Base-by-base conservation (phyloP, 768 basidiomycete genomes). In the Xanthoconium stramineum region DNA sequence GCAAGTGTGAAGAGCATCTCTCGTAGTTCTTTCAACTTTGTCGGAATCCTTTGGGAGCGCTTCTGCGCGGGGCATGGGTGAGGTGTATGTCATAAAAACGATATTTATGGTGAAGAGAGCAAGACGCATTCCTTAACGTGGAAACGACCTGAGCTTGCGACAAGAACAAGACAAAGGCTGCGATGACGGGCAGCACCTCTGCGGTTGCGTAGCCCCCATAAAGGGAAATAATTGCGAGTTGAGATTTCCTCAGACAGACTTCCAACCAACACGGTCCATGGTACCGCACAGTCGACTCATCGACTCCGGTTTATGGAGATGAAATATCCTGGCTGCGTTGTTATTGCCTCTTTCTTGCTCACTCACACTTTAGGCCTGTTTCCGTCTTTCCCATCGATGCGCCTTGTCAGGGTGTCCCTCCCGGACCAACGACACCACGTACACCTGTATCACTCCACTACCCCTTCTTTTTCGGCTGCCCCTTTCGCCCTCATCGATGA, bases 161-260 rank as follows among this genome's bases (percentile, higher is more conserved):
- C 0, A 65, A 65, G 10, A 94, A 63, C 20, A 98, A 77, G 17
- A 91, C 72, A 12, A 86, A 50, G 0, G 84, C 83, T 2, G 89
- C 90, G 45, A 96, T 70, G 44, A 91, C 82, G 11, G 90, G 83
- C 9, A 98, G 76, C 12, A 91, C 87, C 70, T 96, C 79, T n/a
- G n/a, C 1, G 97, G 75, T 66, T 98, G 90, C 0, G 85, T 86
- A 42, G 76, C 77, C 8, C 94, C 94, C 5, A 96, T 72, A 62
- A 89, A 85, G 0, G 92, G 89, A 3, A 95, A 72, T 6, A 83
- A 60, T 5, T 71, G 69, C 1, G 87, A 84, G 17, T 94, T 81
- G 28, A 95, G 75, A 59, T 89, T 90, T 9, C 93, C 94, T 17
- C 92, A n/a, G n/a, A n/a, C n/a, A n/a, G n/a, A n/a, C n/a, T n/a